phyloP scores from a whole-genome alignment of 2,329 filamentous ascomycete genomes.

The Penicillium rolfsii region DNA sequence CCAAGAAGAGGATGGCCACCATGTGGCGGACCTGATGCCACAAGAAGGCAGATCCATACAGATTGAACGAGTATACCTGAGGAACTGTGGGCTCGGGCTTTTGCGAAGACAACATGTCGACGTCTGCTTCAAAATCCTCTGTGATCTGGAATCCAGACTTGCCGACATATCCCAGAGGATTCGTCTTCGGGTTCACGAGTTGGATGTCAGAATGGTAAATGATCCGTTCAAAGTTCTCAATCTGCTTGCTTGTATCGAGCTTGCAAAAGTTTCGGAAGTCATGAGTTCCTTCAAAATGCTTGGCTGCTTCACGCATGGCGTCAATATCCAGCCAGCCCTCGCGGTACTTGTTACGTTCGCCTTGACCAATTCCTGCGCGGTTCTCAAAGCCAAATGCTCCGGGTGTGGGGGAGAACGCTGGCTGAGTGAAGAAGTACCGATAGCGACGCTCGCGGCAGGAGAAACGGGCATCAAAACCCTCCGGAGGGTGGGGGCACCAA shows the following conservation, averaged over 20 bases:
- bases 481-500: conserved; percentile 83
- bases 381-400: conserved; percentile 54
- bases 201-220: conserved; percentile 83
- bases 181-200: conserved; percentile 60
- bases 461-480: conserved; percentile 86
- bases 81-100: conserved; percentile 43
- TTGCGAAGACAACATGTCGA: conserved; percentile 21
- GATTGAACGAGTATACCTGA: conserved; percentile 83
- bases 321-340: conserved; percentile 85
- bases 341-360: conserved; percentile 43
- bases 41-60: conserved; percentile 88
- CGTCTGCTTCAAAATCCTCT: conserved; percentile 21
- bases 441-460: conserved; percentile 90
- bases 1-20: conserved; percentile 86
- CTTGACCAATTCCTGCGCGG: conserved; percentile 28
- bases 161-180: conserved; percentile 61
- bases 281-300: conserved; percentile 77
- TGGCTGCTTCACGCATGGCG: conserved; percentile 81
- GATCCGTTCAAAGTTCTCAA: conserved; percentile 76
- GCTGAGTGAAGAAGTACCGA: conserved; percentile 97
- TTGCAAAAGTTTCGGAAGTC: conserved; percentile 99
- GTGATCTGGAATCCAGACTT: conserved; percentile 50
- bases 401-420: conserved; percentile 74
- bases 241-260: conserved; percentile 85
- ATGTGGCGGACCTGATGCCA: conserved; percentile 99